Base-by-base conservation (phyloP, 1,284 basidiomycete species). In the Trichosporon sp. region DNA sequence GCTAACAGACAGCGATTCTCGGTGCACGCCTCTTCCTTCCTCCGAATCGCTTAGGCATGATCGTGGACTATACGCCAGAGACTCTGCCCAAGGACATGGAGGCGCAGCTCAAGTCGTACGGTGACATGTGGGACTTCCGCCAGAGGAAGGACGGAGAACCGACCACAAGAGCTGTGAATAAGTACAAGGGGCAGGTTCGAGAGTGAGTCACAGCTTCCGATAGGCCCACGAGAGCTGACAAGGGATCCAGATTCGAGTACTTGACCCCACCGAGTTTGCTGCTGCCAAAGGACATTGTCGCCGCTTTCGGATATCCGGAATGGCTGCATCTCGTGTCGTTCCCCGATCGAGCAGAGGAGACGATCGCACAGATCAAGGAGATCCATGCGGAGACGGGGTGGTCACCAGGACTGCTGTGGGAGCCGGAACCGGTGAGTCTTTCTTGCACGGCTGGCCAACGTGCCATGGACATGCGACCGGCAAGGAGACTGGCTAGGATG, bases 21-120 rank as follows among this genome's bases (percentile, higher is more conserved):
- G 79, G 77, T 13, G 71, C 75, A 1, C 72, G 79, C 19, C 74
- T 76, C 27, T 79, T 79, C 63, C 64, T 76, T 1, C 74, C 74
- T 0, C 62, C 78, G 4, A 4, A 34, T 0, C 56, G 62, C n/a
- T 65, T 80, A 8, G 73, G 70, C 29, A 77, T 79, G 73, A 71
- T 80, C 34, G 65, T 79, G 37, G 71, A 78, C 46, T 71, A 75
- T 62, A 71, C 74, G 3, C 66, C 73, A 0, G 44, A 60, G 1
- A 71, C 73, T 1, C 63, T 76, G 2, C 70, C 77, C 0, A 1
- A 21, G n/a, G 13, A 31, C 1, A 75, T 77, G 70, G 36, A 62
- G 23, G 57, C 59, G n/a, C 23, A 49, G 25, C 70, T 80, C 16
- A 52, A 64, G 8, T 14, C 44, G 4, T 78, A 70, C 44, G 78